Evolutionary conservation across 805 yeast genomes (phyloP), one percentile per base, ranked within the genome.

Genomic region (Isabelozyma heimii): DNA sequence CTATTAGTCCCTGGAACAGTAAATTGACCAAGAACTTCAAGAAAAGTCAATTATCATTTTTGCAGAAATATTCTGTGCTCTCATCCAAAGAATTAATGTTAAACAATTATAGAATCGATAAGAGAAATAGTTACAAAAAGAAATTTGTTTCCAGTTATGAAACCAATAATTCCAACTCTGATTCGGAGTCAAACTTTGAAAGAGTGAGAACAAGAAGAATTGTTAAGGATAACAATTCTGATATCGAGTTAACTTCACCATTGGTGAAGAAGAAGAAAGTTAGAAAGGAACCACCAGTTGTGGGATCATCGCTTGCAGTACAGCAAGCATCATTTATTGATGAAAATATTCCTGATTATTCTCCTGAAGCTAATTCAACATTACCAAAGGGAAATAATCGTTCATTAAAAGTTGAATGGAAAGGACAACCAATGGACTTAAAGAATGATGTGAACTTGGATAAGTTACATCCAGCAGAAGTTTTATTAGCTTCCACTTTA

Each of bases 391-490:
- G 62, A 43, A 84, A 83, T 59, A 72, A 79, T 48, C 84, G 86
- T 70, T 83, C 89, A 55, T 75, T 91, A 57, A 86, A 86, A 62
- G 88, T 95, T 35, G 98, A 92, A 66, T 92, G 99, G 99, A 92
- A 91, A 72, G 99, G 98, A 9, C 96, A 91, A 59, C 96, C 97
- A 37, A 91, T 92, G 97, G 95, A 89, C 66, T 77, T 92, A 48
- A 76, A 85, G 14, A 60, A 68, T 30, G 98, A 94, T 67, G 95
- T 97, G 16, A 78, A 89, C 56, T 67, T 79, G 45, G 70, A 71
- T 43, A 79, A 84, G 58, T 76, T 94, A 55, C 97, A 92, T 67
- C 97, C 97, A 0, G 97, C 97, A 4, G 99, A 92, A 69, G 79
- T 87, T 13, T 76, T 80, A 40, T 75, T 92, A 52, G 97, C 98